Conservation (phyloP, 2,329 filamentous ascomycete species). For the Huntiella omanensis region DNA sequence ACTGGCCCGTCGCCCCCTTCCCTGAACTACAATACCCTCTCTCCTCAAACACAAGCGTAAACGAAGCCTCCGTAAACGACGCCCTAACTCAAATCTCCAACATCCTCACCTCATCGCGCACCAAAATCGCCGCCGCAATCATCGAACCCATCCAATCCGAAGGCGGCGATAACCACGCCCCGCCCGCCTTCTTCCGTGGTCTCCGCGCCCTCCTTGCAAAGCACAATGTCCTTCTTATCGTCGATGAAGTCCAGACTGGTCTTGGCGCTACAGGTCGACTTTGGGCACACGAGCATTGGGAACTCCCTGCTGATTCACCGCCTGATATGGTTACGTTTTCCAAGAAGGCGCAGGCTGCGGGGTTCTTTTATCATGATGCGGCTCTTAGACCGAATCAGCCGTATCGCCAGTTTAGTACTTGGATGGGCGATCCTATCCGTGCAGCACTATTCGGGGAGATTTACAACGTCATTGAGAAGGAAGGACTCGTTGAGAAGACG, state of each 20-base stretch:
- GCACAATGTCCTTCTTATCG: slow-evolving; percentile 54
- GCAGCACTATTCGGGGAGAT: slow-evolving; percentile 63
- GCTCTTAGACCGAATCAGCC: slow-evolving; percentile 60
- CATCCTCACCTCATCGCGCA: slow-evolving; percentile 46
- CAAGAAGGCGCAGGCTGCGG: slow-evolving; percentile 73
- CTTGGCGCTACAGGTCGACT: slow-evolving; percentile 73
- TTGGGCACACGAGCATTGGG: slow-evolving; percentile 77
- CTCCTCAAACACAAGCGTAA: slow-evolving; percentile 48
- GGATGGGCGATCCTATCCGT: slow-evolving; percentile 68
- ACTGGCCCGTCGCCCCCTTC: slow-evolving; percentile 74
- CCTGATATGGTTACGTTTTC: slow-evolving; percentile 80
- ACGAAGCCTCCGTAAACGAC: slow-evolving; percentile 50
- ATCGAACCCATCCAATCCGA: slow-evolving; percentile 71
- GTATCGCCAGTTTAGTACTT: slow-evolving; percentile 75
- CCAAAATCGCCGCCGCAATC: slow-evolving; percentile 53
- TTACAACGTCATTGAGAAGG: slow-evolving; percentile 54
- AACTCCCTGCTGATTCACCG: slow-evolving; percentile 36
- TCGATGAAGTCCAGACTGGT: slow-evolving; percentile 71
- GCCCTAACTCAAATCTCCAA: slow-evolving; percentile 57
- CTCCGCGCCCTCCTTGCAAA: slow-evolving; percentile 54
- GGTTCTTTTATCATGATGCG: slow-evolving; percentile 66
- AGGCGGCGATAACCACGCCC: slow-evolving; percentile 70
- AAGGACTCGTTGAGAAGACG: slow-evolving; percentile 65
- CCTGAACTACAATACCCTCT: slow-evolving; percentile 62
- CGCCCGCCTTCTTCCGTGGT: slow-evolving; percentile 57